These are phyloP conservation scores for Grosmannia huntii DNA, from an alignment of 2,329 filamentous ascomycete genomes.

Conservation along the genomic window DNA sequence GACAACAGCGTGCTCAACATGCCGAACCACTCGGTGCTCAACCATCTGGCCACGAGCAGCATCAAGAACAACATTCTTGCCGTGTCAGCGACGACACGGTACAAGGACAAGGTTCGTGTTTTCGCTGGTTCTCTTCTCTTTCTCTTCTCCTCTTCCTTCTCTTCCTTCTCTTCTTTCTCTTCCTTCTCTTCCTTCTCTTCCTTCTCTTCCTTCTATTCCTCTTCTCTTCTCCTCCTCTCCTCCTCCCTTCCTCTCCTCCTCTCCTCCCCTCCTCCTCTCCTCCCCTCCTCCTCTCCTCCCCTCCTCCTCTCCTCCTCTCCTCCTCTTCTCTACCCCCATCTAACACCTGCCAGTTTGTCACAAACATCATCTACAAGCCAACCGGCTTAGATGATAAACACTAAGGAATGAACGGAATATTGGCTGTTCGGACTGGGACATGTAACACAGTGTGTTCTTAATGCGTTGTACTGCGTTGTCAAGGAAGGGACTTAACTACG, in stretches of 20 bases:
- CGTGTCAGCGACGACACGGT: conserved; percentile 92
- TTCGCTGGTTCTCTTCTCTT: background rate
- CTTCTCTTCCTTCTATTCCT: too few relatives aligned
- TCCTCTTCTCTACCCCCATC: too few relatives aligned
- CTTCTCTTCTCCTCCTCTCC: too few relatives aligned
- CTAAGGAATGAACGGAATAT: background rate
- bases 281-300: too few relatives aligned
- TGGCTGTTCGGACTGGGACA: background rate
- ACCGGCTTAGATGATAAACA: conserved; percentile 43
- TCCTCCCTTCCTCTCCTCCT: background rate
- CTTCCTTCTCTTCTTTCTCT: too few relatives aligned
- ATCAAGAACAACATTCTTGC: conserved; percentile 95
- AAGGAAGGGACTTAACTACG: background rate
- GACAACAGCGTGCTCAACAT: conserved; percentile 95
- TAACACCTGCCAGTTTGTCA: conserved; percentile 60
- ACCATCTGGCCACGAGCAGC: conserved; percentile 92
- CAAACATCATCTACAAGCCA: conserved; percentile 94
- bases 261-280: too few relatives aligned
- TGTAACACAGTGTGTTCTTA: background rate
- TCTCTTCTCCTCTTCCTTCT: background rate
- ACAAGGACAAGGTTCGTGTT: conserved; percentile 71
- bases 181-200: too few relatives aligned
- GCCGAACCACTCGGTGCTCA: conserved; percentile 93
- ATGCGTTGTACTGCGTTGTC: background rate
- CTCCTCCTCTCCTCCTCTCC: too few relatives aligned